Base-by-base conservation (phyloP, 2,329 filamentous ascomycete species). In the Xylariaceae sp. region DNA sequence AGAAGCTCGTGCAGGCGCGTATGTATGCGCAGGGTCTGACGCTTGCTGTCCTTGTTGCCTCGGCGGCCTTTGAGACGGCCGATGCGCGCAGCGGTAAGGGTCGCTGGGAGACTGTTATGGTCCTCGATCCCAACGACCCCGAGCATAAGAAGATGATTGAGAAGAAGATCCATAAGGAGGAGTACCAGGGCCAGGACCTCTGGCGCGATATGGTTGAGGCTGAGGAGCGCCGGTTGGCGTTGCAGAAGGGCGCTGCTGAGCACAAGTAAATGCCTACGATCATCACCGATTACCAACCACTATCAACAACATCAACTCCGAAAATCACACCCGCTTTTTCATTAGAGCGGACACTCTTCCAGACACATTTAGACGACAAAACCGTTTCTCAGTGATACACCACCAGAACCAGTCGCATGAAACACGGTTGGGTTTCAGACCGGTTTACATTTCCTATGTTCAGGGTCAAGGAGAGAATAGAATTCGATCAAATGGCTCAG, bases 1-100 rank as follows among this genome's bases (percentile, higher is more conserved):
- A 97, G 80, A 96, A 96, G 81, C 78, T 97, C 18, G 92, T 97
- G 13, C 92, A 97, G 81, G 92, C 92, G 23, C 88, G 92, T 83
- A 88, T 97, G 65, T 96, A 96, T 76, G 92, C 92, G 2, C 92
- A 97, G 78, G 91, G 89, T 4, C 78, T 96, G 68, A 96, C 92
- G 4, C 79, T 97, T 51, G 89, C 88, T 64, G 90, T 96, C 55
- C 80, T 97, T 58, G 83, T 96, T 71, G 85, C 90, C 58, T 89
- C 86, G 37, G 91, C 93, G 51, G 88, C 85, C 9, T 88, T 97
- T 68, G 92, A 97, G 84, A 80, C 83, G 64, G 76, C 75, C 56
- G 94, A 99, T 75, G 88, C 88, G 66, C 87, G 86, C 72, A 83
- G 83, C 71, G 90, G 90, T 53, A 82, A 82, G 70, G 89, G 87